Evolutionary conservation across 768 basidiomycete species (phyloP).

Genomic region (Megacollybia marginata): DNA sequence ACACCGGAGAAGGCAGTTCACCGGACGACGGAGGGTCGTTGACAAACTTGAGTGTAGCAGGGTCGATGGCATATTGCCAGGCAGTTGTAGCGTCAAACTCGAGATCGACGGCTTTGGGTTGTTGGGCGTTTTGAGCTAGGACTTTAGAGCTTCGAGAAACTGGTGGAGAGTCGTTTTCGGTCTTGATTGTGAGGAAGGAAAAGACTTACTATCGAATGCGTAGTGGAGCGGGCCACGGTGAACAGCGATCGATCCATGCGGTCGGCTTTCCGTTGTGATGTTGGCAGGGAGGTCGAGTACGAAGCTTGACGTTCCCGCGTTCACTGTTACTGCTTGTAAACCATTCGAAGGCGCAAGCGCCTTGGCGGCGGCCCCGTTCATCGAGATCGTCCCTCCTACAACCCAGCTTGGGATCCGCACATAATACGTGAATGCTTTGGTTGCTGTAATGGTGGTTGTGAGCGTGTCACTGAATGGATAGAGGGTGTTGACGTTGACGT

Average conservation of each 20-base stretch:
- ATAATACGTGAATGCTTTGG: constrained; percentile 35
- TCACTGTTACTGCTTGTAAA: constrained; percentile 31
- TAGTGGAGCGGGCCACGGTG: constrained; percentile 50
- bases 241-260: constrained; percentile 44
- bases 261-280: constrained; percentile 41
- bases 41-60: constrained; percentile 31
- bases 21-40: constrained; percentile 24
- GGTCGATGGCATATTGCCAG: constrained; percentile 54
- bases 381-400: constrained; percentile 33
- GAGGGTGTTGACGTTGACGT: constrained; percentile 36
- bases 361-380: constrained; percentile 24
- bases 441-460: constrained; percentile 36
- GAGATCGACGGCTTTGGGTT: constrained; percentile 40
- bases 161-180: constrained; percentile 18
- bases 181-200: constrained; percentile 16
- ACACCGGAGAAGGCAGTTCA: constrained; percentile 36
- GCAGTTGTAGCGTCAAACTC: constrained; percentile 38
- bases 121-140: constrained; percentile 32
- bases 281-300: constrained; percentile 37
- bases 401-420: constrained; percentile 49
- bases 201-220: constrained; percentile 40
- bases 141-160: constrained; percentile 25
- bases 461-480: constrained; percentile 47
- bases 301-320: constrained; percentile 36
- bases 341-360: constrained; percentile 35